A percentile compares a stretch with the other conserved stretches of the same genome.
Evolutionary conservation across 192 early-diverging fungal genomes (phyloP).

Genomic region (Coemansia sp.): DNA sequence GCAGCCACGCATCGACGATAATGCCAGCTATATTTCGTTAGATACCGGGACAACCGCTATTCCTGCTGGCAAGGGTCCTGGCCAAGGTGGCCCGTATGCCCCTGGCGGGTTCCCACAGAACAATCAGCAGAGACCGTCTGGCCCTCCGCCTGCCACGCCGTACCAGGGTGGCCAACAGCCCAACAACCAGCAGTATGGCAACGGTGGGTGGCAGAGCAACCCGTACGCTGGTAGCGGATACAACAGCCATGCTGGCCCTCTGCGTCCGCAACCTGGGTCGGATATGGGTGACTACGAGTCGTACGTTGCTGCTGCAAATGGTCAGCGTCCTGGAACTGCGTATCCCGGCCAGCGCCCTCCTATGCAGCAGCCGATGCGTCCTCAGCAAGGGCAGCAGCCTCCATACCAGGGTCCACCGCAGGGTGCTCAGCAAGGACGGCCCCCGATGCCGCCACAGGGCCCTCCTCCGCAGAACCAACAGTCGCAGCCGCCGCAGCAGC

Average conservation of each 20-base stretch:
- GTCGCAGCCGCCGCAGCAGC: conserved; percentile 7
- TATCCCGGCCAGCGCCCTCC: conserved; percentile 9
- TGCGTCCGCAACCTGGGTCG: conserved; percentile 14
- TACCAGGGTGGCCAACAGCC: not conserved
- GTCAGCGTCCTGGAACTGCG: not conserved
- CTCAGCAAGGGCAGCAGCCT: conserved; percentile 7
- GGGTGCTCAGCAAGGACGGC: conserved; percentile 3
- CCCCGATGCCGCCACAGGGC: not conserved
- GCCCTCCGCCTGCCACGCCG: not conserved
- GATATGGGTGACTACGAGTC: conserved; percentile 31
- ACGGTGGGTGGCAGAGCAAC: conserved; percentile 2
- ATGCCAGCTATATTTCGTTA: not conserved
- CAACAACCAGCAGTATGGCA: not conserved
- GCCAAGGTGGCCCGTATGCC: not conserved
- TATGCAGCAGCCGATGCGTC: not conserved
- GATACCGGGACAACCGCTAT: conserved; percentile 1
- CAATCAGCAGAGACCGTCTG: not conserved
- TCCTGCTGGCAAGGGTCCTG: not conserved
- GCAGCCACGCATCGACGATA: not conserved
- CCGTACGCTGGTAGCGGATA: not conserved
- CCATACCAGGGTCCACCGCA: conserved; percentile 8
- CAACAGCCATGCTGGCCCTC: conserved; percentile 21
- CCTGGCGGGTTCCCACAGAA: conserved; percentile 12
- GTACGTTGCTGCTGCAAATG: conserved; percentile 3
- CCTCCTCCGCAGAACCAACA: conserved; percentile 17